Evolutionary conservation across 768 basidiomycete genomes (phyloP).

Genomic region (Mycena olivaceomarginata): DNA sequence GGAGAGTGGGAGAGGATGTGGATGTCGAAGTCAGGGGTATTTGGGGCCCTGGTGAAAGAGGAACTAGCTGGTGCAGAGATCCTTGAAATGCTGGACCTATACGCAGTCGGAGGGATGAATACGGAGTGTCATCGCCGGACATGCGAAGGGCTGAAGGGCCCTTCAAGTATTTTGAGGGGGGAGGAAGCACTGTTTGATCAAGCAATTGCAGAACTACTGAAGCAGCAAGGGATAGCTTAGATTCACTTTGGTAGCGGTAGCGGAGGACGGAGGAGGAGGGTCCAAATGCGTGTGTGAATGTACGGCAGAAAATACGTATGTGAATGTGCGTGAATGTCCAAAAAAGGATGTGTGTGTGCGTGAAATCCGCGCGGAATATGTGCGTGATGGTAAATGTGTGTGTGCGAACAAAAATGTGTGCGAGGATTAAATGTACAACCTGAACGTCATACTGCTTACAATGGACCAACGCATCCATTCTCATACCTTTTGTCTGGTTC

Average conservation of each 20-base stretch:
- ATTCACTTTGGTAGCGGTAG: neutral
- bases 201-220: neutral
- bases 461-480: conserved; percentile 24
- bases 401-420: no score
- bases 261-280: no score
- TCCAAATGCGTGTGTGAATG: neutral
- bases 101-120: neutral
- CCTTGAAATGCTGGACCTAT: neutral
- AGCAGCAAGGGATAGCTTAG: no score
- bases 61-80: conserved; percentile 12
- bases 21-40: neutral
- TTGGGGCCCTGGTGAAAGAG: conserved; percentile 13
- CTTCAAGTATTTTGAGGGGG: conserved; percentile 16
- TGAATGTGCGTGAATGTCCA: no score
- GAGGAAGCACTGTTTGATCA: conserved; percentile 19
- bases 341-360: neutral
- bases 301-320: no score
- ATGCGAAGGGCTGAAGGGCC: conserved; percentile 6
- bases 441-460: conserved; percentile 30
- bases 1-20: neutral
- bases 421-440: no score
- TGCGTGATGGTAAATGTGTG: neutral
- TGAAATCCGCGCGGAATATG: neutral
- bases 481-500: conserved; percentile 27
- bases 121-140: conserved; percentile 11